Base-by-base conservation (phyloP, 352 stramenopile genomes). In the Phytophthora boehmeriae region DNA sequence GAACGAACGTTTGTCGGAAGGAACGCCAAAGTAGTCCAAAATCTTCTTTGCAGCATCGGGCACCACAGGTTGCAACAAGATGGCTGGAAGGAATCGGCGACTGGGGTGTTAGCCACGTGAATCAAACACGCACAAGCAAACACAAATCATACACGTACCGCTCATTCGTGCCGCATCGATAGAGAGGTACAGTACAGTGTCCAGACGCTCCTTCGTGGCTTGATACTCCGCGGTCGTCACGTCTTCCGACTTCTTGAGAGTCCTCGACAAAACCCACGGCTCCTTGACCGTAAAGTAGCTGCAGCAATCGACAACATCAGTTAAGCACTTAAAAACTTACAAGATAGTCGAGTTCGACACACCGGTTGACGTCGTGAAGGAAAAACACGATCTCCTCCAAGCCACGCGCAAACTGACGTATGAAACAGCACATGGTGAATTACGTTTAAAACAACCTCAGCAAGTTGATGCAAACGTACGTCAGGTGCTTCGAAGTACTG, bases 311-410 rank as follows among this genome's bases (percentile, higher is more conserved):
- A 11, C 36, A 28, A 53, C 4, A 19, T 35, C 5, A 35, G 48
- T 59, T 32, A 35, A 28, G 43, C 22, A 58, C 17, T n/a, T 41
- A 42, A 10, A 17, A 34, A 42, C 13, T 23, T 13, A 19, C 9
- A 35, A 45, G 8, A 32, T 19, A 25, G 19, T 46, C 35, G 25
- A 23, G 25, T 17, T n/a, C 2, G 51, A 32, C 66, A 14, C 59
- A 89, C 71, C 78, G 75, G 49, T 95, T 95, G 32, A 95, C 78
- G 56, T 95, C 84, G 50, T 93, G 79, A 8, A 95, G 76, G 53
- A 86, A 92, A 45, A 90, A 88, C 6, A 95, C 67, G 49, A 95
- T 80, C 48, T 89, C 79, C 70, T 90, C 80, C 19, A 92, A 71
- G 1, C 80, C 86, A 16, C 73, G 60, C 19, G 74, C 77, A 47